Conservation (phyloP, 768 basidiomycete species). For the Butyriboletus loyo region DNA sequence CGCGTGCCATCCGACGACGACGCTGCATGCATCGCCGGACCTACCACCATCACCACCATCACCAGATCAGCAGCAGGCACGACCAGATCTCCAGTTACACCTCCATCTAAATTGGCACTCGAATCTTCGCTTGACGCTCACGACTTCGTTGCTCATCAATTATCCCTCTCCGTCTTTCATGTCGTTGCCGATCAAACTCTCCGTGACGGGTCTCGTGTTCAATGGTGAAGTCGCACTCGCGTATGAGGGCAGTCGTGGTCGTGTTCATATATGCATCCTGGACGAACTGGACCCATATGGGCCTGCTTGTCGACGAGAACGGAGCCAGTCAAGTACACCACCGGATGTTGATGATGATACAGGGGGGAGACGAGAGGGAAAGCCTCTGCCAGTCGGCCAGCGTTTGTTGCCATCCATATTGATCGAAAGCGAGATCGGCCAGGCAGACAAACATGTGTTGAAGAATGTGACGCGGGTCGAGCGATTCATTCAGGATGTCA, state of each 20-base stretch:
- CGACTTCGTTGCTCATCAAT: slow-evolving; percentile 93
- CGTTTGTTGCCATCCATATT: slow-evolving; percentile 81
- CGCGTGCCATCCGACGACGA: slow-evolving; percentile 15
- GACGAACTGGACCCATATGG: slow-evolving; percentile 87
- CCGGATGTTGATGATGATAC: slow-evolving; percentile 63
- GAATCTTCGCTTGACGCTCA: slow-evolving; percentile 82
- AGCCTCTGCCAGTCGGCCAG: slow-evolving; percentile 77
- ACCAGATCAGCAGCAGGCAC: slow-evolving; percentile 26
- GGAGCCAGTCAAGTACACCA: slow-evolving; percentile 47
- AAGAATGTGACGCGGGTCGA: slow-evolving; percentile 96
- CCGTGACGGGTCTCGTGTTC: slow-evolving; percentile 86
- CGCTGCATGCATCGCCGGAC: slow-evolving; percentile 7
- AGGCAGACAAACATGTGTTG: slow-evolving; percentile 91
- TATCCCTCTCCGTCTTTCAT: slow-evolving; percentile 97
- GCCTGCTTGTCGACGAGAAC: slow-evolving; percentile 59
- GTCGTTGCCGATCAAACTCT: slow-evolving; percentile 92
- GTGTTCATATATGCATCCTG: slow-evolving; percentile 85
- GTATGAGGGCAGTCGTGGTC: slow-evolving; percentile 77
- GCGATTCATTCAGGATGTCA: slow-evolving; percentile 91
- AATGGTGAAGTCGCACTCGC: slow-evolving; percentile 86
- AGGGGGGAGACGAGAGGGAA: slow-evolving; percentile 45
- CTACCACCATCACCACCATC: background rate
- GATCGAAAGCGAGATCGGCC: slow-evolving; percentile 97
- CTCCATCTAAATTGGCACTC: slow-evolving; percentile 84
- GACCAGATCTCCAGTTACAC: slow-evolving; percentile 83